Evolutionary conservation across 1,284 basidiomycete species (phyloP).

Genomic region (Vanrija sp.): DNA sequence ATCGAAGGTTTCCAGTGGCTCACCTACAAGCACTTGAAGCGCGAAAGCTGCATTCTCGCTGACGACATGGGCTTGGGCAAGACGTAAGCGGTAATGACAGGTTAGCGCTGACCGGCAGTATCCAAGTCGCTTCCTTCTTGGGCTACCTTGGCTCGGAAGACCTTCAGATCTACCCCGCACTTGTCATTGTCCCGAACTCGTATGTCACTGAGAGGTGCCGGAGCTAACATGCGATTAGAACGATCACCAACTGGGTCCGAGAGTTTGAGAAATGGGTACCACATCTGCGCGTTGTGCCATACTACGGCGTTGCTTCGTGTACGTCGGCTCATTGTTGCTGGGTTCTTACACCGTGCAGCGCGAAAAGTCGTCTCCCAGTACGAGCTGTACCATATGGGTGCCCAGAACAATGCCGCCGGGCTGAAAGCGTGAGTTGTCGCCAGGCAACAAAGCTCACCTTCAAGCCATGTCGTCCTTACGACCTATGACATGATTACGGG

Average conservation of each 20-base stretch:
- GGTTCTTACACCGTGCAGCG: constrained; percentile 50
- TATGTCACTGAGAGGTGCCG: constrained; percentile 57
- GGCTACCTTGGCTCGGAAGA: constrained; percentile 63
- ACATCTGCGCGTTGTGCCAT: constrained; percentile 45
- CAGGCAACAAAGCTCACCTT: background rate
- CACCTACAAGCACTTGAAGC: constrained; percentile 79
- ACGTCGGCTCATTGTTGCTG: constrained; percentile 8
- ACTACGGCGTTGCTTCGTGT: constrained; percentile 56
- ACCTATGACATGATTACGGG: constrained; percentile 78
- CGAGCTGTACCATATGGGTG: constrained; percentile 66
- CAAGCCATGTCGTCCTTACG: constrained; percentile 72
- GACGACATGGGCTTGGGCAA: constrained; percentile 90
- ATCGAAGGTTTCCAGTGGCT: constrained; percentile 92
- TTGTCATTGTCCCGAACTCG: constrained; percentile 90
- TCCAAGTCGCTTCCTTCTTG: constrained; percentile 83
- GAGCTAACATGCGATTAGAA: constrained; percentile 10
- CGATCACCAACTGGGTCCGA: constrained; percentile 52
- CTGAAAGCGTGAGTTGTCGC: constrained; percentile 44
- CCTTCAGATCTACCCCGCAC: constrained; percentile 63
- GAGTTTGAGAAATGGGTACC: constrained; percentile 94
- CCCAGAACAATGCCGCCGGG: constrained; percentile 34
- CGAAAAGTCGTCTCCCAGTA: constrained; percentile 76
- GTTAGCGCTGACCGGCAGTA: constrained; percentile 25
- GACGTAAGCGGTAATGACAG: constrained; percentile 30
- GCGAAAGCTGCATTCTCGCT: constrained; percentile 86